Evolutionary conservation across 2,329 filamentous ascomycete genomes (phyloP).

Genomic region (Thermomyces lanuginosus): DNA sequence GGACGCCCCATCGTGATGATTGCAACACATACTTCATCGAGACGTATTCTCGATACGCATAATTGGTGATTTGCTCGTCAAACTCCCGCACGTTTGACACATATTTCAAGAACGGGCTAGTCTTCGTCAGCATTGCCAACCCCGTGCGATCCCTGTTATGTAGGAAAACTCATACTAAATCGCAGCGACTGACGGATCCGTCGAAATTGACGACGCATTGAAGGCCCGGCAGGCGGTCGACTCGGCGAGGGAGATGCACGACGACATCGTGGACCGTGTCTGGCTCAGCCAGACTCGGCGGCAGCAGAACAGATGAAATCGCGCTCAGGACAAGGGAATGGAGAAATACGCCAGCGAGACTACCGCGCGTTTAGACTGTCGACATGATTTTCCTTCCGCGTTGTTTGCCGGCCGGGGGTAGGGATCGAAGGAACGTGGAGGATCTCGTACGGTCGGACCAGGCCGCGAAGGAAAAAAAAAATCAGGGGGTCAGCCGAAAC

Average conservation of each 20-base stretch:
- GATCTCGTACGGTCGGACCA: too few species aligned
- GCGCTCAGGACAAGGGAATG: too few species aligned
- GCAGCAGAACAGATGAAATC: too few species aligned
- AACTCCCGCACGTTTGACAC: constrained; percentile 65
- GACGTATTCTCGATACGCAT: constrained; percentile 60
- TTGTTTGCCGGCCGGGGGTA: too few species aligned
- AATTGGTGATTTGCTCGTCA: constrained; percentile 55
- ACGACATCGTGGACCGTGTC: constrained; percentile 21
- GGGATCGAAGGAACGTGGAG: too few species aligned
- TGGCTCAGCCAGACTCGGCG: constrained; percentile 3
- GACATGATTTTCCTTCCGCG: too few species aligned
- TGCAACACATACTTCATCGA: constrained; percentile 49
- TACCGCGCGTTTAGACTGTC: too few species aligned
- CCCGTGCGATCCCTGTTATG: constrained; percentile 10
- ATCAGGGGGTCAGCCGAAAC: too few species aligned
- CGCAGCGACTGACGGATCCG: constrained; percentile 38
- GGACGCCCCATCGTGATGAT: too few species aligned
- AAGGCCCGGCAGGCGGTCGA: constrained; percentile 61
- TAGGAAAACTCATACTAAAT: constrained; percentile 44
- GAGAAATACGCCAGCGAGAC: too few species aligned
- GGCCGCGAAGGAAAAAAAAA: too few species aligned
- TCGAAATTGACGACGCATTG: constrained; percentile 54
- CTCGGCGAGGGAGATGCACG: constrained; percentile 51
- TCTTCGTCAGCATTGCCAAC: constrained; percentile 12
- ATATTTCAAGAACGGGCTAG: constrained; percentile 67